A percentile compares a stretch with the other conserved stretches of the same genome.
Conservation (phyloP, 2,329 filamentous ascomycete genomes). For the Mariannaea sp. region DNA sequence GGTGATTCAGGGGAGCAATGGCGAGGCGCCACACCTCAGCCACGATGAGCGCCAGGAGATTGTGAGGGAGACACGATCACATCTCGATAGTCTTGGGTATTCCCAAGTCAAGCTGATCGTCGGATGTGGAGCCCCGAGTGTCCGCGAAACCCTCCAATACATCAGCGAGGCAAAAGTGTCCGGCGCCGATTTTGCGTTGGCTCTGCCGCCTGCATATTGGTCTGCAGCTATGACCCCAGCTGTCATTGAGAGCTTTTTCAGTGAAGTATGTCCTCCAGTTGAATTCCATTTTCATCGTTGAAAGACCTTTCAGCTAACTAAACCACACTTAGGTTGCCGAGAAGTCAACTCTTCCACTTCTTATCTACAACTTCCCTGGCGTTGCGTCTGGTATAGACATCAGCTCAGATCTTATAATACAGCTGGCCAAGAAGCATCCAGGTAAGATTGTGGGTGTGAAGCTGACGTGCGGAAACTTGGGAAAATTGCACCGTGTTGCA, state of each 20-base stretch:
- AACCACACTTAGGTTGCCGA: conserved; percentile 63
- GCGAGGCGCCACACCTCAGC: conserved; percentile 72
- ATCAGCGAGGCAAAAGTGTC: conserved; percentile 66
- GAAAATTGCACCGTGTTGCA: conserved; percentile 16
- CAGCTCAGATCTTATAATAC: conserved; percentile 57
- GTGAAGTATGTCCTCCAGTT: too few relatives aligned
- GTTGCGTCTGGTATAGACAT: conserved; percentile 64
- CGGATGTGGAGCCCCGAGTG: conserved; percentile 71
- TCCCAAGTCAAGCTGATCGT: conserved; percentile 66
- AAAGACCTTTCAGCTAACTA: too few relatives aligned
- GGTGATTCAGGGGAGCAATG: conserved; percentile 75
- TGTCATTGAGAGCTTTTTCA: too few relatives aligned
- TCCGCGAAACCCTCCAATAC: conserved; percentile 67
- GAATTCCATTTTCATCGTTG: too few relatives aligned
- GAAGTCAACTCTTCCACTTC: conserved; percentile 60
- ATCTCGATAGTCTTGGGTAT: conserved; percentile 62
- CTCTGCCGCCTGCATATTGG: conserved; percentile 73
- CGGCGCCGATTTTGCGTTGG: conserved; percentile 69
- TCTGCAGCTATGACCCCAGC: too few relatives aligned
- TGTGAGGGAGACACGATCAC: conserved; percentile 64
- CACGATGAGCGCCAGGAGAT: conserved; percentile 67
- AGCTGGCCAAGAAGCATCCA: conserved; percentile 7
- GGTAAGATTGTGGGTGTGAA: conserved; percentile 22
- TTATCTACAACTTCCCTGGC: conserved; percentile 69
- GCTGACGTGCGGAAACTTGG: conserved; percentile 12